Percentiles rank a stretch among this genome's conserved stretches.
phyloP scores from a whole-genome alignment of 768 basidiomycete species.

The Mrakia blollopis region DNA sequence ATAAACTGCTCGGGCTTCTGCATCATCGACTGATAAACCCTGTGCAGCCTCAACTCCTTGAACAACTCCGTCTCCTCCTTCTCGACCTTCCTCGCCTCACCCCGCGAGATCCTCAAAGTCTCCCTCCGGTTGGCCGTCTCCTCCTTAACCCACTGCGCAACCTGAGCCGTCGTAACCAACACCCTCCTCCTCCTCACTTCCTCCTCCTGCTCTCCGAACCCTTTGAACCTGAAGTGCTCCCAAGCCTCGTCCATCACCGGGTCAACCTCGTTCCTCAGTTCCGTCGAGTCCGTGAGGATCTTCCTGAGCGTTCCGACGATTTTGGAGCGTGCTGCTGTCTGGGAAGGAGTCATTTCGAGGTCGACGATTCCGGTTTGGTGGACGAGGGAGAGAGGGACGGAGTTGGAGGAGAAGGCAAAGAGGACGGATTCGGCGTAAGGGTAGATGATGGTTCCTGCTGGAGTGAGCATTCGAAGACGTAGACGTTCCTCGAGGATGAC shows the following conservation, averaged over 20 bases:
- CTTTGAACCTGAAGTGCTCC: constrained; percentile 1
- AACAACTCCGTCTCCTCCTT: neutral
- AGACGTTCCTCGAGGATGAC: constrained; percentile 21
- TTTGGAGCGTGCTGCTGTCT: constrained; percentile 60
- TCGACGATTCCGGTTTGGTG: constrained; percentile 27
- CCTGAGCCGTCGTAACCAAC: constrained; percentile 4
- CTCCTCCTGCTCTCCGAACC: neutral
- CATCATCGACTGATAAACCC: constrained; percentile 41
- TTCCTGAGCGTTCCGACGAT: constrained; percentile 57
- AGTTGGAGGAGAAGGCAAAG: constrained; percentile 40
- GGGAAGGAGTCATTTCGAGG: constrained; percentile 33
- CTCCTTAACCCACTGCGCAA: constrained; percentile 48
- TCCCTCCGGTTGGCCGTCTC: constrained; percentile 49
- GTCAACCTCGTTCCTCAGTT: neutral
- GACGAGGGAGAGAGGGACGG: constrained; percentile 33
- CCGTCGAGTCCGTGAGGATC: neutral
- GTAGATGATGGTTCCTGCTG: constrained; percentile 24
- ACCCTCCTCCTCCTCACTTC: neutral
- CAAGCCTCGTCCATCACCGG: constrained; percentile 16
- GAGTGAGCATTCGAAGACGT: constrained; percentile 16
- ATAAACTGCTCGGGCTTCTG: constrained; percentile 38
- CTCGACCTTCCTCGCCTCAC: neutral
- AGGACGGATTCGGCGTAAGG: constrained; percentile 40
- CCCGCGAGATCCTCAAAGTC: neutral
- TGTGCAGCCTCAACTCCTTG: constrained; percentile 33